Evolutionary conservation across 768 basidiomycete genomes (phyloP).

Genomic region (Austroboletus festivus): DNA sequence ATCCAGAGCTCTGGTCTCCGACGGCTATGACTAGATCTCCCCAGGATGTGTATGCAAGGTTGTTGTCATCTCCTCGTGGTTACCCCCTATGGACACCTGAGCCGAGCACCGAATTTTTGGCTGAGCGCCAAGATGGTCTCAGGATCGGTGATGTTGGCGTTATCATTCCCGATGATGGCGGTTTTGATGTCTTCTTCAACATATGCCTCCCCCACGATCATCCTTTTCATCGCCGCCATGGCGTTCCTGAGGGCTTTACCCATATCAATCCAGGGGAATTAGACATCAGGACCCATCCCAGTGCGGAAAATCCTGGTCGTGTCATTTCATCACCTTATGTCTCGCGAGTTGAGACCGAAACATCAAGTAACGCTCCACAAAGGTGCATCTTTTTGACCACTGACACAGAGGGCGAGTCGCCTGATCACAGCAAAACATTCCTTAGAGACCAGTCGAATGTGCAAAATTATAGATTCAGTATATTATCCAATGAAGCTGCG

Average conservation of each 20-base stretch:
- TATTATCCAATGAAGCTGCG: constrained; percentile 18
- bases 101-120: constrained; percentile 22
- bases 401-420: no score
- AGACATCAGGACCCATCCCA: constrained; percentile 2
- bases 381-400: not conserved
- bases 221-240: constrained; percentile 6
- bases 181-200: constrained; percentile 36
- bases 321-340: not conserved
- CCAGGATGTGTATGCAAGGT: constrained; percentile 12
- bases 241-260: constrained; percentile 26
- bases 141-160: constrained; percentile 34
- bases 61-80: constrained; percentile 18
- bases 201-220: constrained; percentile 31
- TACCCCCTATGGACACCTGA: constrained; percentile 32
- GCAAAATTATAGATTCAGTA: not conserved
- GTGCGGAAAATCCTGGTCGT: not conserved
- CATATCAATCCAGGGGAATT: constrained; percentile 11
- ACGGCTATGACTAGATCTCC: constrained; percentile 4
- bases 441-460: not conserved
- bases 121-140: constrained; percentile 24
- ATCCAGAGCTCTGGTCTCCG: not conserved
- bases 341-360: not conserved
- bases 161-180: constrained; percentile 27
- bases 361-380: not conserved
- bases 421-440: not conserved